Conservation (phyloP, 2,329 filamentous ascomycete genomes). For the Exophiala sp. region DNA sequence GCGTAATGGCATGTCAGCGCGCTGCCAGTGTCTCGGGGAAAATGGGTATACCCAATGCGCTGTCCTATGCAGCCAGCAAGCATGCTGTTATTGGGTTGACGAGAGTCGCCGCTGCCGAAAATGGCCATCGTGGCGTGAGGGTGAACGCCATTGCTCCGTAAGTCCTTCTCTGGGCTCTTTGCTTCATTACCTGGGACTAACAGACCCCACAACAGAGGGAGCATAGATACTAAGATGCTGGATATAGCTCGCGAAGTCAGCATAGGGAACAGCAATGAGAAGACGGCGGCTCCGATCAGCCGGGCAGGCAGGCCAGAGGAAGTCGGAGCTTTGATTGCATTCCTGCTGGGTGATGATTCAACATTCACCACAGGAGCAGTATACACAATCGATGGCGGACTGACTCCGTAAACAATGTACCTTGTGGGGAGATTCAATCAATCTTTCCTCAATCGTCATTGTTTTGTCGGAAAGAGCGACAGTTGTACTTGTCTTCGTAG, state of each 20-base stretch:
- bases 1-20: slow-evolving; percentile 40
- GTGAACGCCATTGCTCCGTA: slow-evolving; percentile 32
- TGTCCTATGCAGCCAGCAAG: slow-evolving; percentile 43
- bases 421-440: not conserved
- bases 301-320: slow-evolving; percentile 26
- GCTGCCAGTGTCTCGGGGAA: slow-evolving; percentile 39
- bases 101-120: slow-evolving; percentile 36
- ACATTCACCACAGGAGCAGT: slow-evolving; percentile 47
- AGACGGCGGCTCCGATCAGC: slow-evolving; percentile 5
- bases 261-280: not conserved
- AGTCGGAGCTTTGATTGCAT: slow-evolving; percentile 44
- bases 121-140: slow-evolving; percentile 32
- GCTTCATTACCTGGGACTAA: not conserved
- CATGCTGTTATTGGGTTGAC: slow-evolving; percentile 45
- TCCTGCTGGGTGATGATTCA: slow-evolving; percentile 45
- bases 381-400: slow-evolving; percentile 47
- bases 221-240: slow-evolving; percentile 17
- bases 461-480: not conserved
- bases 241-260: slow-evolving; percentile 1
- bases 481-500: not conserved
- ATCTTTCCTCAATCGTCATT: not conserved
- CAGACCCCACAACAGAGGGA: slow-evolving; percentile 2
- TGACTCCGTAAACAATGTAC: slow-evolving; percentile 5
- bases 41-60: slow-evolving; percentile 34
- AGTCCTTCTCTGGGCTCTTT: not conserved